A percentile compares a stretch with the other conserved stretches of the same genome.
Evolutionary conservation across 108 stramenopile genomes (phyloP).

Genomic region (Cylindrotheca closterium): DNA sequence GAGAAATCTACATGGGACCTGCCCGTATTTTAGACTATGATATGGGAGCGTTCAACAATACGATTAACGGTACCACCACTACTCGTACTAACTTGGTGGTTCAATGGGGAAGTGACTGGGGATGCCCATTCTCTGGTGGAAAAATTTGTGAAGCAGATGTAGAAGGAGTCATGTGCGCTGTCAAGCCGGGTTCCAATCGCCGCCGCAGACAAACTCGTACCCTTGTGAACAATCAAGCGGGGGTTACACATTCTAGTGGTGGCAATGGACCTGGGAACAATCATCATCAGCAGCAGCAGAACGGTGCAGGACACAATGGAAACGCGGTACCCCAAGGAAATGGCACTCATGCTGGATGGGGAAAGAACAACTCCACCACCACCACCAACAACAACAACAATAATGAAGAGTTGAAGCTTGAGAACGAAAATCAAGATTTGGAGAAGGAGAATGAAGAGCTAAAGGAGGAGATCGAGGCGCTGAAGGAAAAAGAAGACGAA

Average conservation of each 20-base stretch:
- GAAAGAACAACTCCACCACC: background rate
- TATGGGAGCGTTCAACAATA: constrained; percentile 32
- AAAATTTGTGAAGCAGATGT: constrained; percentile 35
- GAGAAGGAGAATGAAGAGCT: constrained; percentile 42
- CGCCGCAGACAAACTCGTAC: too few relatives aligned
- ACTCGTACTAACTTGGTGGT: constrained; percentile 44
- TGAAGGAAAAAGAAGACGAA: constrained; percentile 22
- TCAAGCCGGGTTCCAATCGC: constrained; percentile 20
- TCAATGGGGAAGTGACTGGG: constrained; percentile 45
- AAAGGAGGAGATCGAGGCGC: constrained; percentile 36
- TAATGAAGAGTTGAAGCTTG: constrained; percentile 21
- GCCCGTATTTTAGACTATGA: constrained; percentile 50
- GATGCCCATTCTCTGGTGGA: constrained; percentile 32
- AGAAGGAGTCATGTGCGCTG: constrained; percentile 41
- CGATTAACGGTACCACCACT: constrained; percentile 13
- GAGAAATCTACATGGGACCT: constrained; percentile 48
- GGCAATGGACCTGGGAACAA: constrained; percentile 4
- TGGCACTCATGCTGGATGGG: background rate
- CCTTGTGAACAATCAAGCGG: background rate
- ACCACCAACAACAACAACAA: background rate
- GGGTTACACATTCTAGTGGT: background rate
- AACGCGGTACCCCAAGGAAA: background rate
- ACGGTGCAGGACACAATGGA: background rate
- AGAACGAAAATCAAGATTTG: constrained; percentile 27
- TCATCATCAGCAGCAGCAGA: background rate